phyloP scores from a whole-genome alignment of 352 stramenopile genomes.

The Pythium phragmiticola region DNA sequence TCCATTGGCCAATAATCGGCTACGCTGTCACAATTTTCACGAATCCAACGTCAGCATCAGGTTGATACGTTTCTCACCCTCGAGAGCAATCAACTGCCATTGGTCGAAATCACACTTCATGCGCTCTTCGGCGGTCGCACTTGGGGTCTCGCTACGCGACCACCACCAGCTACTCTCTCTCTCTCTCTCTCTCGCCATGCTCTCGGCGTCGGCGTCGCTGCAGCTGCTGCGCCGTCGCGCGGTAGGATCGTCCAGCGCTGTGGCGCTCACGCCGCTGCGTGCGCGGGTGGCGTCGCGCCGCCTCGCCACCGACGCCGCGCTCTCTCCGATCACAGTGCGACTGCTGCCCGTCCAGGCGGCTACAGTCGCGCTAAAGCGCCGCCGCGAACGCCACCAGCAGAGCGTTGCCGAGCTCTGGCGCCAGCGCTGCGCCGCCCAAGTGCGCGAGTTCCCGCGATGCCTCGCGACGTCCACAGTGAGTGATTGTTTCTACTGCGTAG shows the following conservation, averaged over 20 bases:
- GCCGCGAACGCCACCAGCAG: slow-evolving; percentile 13
- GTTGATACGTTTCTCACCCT: no score
- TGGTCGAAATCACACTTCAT: not conserved
- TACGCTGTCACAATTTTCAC: no score
- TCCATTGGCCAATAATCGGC: no score
- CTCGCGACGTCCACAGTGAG: slow-evolving; percentile 25
- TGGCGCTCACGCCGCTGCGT: not conserved
- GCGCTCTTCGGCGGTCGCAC: not conserved
- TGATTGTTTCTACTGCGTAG: not conserved
- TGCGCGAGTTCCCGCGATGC: slow-evolving; percentile 18
- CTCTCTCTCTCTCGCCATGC: slow-evolving; percentile 12
- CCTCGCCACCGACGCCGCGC: not conserved
- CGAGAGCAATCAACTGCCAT: not conserved
- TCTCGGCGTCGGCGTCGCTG: slow-evolving; percentile 6
- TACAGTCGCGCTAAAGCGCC: slow-evolving; percentile 18
- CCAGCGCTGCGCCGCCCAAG: slow-evolving; percentile 13
- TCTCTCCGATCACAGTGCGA: not conserved
- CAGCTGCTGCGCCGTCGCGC: slow-evolving; percentile 11
- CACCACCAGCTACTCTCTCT: not conserved
- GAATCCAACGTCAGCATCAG: no score
- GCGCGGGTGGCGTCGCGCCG: not conserved
- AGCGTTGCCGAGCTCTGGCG: slow-evolving; percentile 17
- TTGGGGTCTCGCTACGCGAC: no score
- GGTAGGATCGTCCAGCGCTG: not conserved
- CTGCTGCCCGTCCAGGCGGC: slow-evolving; percentile 9